Base-by-base conservation (phyloP, 2,329 filamentous ascomycete species). In the Aphanocladium album region DNA sequence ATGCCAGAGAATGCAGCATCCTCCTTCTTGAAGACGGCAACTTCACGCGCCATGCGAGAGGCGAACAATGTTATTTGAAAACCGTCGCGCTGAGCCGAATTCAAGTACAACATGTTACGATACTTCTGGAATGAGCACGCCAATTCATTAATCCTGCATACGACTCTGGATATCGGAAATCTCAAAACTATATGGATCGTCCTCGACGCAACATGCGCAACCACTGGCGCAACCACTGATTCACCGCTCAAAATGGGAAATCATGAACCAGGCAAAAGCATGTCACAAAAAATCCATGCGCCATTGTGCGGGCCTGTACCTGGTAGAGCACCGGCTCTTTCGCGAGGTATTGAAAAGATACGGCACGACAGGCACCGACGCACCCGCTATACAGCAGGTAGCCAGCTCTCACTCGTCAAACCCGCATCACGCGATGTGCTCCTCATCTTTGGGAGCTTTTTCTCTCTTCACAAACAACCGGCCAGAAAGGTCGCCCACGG, bases 11-110 rank as follows among this genome's bases (percentile, higher is more conserved):
- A 80, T 61, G 77, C 78, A 1, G 74, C 72, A 1, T 62, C 71
- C 5, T 74, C 75, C 5, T 78, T 77, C 64, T 65, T 80, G 54
- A 72, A 67, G 65, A 80, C 76, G 7, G 72, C 77, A 3, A 77
- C 78, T 5, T 67, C 77, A 16, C 67, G 68, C 46, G 66, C 67
- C n/a, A 78, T 78, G 66, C 72, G 66, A 46, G 69, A 69, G 61
- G 70, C 71, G 23, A 77, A 74, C 57, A 65, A 72, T n/a, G 66
- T 73, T 11, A 53, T 73, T 11, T 73, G 61, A 69, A 39, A 41
- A 17, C n/a, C n/a, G 1, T 23, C 1, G 0, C 35, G 17, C n/a
- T 49, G 27, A 16, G 14, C 12, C 19, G 16, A 30, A 14, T 5
- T 39, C 6, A 8, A 4, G 35, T 16, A 39, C 16, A 12, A 39